A percentile compares a stretch with the other conserved stretches of the same genome.
These are phyloP conservation scores for Chytriomyces sp. DNA, from an alignment of 192 early-diverging fungal species.

Conservation along the genomic window DNA sequence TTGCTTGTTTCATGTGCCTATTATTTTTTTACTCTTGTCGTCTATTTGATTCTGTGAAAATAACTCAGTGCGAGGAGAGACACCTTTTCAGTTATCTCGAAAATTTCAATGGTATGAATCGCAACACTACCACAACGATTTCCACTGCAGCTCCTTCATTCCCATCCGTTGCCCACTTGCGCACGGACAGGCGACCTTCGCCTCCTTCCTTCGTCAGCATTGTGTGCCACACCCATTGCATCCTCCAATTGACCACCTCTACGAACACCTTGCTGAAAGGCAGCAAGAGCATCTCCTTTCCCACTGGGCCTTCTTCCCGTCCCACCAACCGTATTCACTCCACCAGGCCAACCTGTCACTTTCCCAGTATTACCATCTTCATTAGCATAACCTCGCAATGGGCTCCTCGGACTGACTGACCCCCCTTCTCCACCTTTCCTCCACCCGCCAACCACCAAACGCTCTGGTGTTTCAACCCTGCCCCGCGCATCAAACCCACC, in stretches of 20 bases:
- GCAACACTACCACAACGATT: too few species aligned
- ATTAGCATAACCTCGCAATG: background rate
- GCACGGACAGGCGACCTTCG: background rate
- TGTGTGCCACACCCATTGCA: background rate
- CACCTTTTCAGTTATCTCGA: too few species aligned
- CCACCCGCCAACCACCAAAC: background rate
- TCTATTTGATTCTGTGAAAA: background rate
- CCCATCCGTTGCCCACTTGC: background rate
- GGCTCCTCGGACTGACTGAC: background rate
- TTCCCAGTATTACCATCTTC: background rate
- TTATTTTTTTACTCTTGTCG: background rate
- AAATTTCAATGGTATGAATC: too few species aligned
- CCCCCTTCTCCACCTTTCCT: background rate
- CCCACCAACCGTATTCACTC: background rate
- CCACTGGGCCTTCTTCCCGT: background rate
- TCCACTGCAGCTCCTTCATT: too few species aligned
- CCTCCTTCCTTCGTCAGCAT: constrained; percentile 2
- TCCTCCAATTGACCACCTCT: too few species aligned
- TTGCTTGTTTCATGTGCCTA: too few species aligned
- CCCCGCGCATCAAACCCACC: background rate
- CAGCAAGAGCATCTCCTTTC: background rate
- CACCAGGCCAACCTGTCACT: background rate
- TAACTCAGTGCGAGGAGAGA: background rate
- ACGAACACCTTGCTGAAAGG: too few species aligned
- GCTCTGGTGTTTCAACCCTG: background rate